A percentile compares a stretch with the other conserved stretches of the same genome.
Conservation (phyloP, 2,329 filamentous ascomycete genomes). For the Fusarium pseudoanthophilum region DNA sequence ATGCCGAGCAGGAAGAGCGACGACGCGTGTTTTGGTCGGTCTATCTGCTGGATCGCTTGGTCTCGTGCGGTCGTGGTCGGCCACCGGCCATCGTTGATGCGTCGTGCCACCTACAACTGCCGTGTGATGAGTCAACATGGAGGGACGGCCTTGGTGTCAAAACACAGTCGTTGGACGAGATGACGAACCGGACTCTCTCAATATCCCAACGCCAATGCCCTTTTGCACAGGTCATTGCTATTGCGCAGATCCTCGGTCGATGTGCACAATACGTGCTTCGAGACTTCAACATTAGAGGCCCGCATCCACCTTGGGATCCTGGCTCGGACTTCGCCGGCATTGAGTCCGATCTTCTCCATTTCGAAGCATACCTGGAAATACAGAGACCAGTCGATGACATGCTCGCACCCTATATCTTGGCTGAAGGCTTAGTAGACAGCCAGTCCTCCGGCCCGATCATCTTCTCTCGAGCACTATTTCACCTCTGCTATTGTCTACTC, state of each 20-base stretch:
- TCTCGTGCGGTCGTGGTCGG: neutral
- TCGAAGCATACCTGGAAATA: neutral
- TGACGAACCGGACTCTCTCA: neutral
- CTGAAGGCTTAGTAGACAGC: neutral
- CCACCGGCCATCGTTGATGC: neutral
- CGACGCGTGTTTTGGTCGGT: neutral
- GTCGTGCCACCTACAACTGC: neutral
- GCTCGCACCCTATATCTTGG: neutral
- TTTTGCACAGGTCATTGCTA: neutral
- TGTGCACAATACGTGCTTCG: neutral
- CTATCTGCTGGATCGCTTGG: neutral
- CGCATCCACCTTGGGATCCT: neutral
- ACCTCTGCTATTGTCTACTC: neutral
- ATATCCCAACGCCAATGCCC: neutral
- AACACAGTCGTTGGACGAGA: neutral
- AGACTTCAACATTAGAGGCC: neutral
- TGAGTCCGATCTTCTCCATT: neutral
- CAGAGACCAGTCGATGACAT: neutral
- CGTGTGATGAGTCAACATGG: neutral
- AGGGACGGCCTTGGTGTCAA: neutral
- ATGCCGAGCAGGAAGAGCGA: neutral
- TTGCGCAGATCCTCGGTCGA: neutral
- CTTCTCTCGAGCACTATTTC: neutral
- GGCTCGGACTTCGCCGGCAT: neutral
- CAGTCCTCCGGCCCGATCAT: neutral